A percentile compares a stretch with the other conserved stretches of the same genome.
These are phyloP conservation scores for Zea luxurians DNA, from an alignment of 176 grass and related monocot species.

Conservation along the genomic window DNA sequence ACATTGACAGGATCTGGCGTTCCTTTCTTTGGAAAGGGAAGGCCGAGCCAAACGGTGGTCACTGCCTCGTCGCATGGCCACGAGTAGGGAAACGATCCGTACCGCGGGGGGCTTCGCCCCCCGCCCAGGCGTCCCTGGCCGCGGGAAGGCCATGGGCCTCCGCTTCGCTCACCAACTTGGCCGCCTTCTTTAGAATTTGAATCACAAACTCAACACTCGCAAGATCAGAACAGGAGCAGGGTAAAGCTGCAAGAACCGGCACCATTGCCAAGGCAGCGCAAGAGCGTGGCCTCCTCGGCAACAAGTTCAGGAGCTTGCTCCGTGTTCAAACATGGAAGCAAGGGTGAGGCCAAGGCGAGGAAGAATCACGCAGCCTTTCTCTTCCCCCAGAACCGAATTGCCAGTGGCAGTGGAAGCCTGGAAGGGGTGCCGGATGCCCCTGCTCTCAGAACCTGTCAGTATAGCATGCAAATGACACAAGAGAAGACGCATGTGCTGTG, in stretches of 20 bases:
- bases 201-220: too few relatives aligned
- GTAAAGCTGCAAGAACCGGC: constrained; percentile 28
- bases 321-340: constrained; percentile 46
- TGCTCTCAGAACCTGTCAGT: constrained; percentile 51
- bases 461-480: constrained; percentile 75
- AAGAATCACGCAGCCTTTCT: constrained; percentile 66
- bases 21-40: too few relatives aligned
- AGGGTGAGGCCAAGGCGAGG: constrained; percentile 49
- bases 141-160: too few relatives aligned
- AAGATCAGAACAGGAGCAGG: constrained; percentile 23
- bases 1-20: too few relatives aligned
- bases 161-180: too few relatives aligned
- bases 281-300: constrained; percentile 17
- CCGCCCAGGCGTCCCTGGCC: too few relatives aligned
- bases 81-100: too few relatives aligned
- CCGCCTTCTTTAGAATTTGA: too few relatives aligned
- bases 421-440: not conserved
- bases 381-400: constrained; percentile 28
- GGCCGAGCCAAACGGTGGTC: too few relatives aligned
- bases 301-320: constrained; percentile 33
- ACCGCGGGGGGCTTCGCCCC: too few relatives aligned
- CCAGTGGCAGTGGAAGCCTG: constrained; percentile 27
- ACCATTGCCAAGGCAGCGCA: constrained; percentile 33
- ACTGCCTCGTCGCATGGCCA: too few relatives aligned
- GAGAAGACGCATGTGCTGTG: constrained; percentile 81